These are phyloP conservation scores for Xylaria nigripes DNA, from an alignment of 495 filamentous ascomycete genomes.

Conservation along the genomic window DNA sequence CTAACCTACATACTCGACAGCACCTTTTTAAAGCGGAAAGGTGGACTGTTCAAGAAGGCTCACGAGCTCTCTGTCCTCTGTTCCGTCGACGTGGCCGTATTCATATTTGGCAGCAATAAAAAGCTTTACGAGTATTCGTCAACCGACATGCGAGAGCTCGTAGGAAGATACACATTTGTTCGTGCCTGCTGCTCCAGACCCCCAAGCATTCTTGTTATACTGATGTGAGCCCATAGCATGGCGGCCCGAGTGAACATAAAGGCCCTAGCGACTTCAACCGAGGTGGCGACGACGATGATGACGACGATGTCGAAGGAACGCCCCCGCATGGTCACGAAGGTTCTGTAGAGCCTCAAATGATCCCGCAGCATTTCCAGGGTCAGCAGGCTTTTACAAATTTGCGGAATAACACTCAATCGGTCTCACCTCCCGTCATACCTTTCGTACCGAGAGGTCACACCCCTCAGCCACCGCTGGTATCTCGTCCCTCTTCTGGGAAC, in stretches of 20 bases:
- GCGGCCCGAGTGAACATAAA: conserved; percentile 89
- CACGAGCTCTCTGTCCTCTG: conserved; percentile 97
- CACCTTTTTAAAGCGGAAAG: conserved; percentile 97
- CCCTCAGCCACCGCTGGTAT: conserved; percentile 60
- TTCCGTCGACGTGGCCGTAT: conserved; percentile 95
- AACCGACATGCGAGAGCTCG: conserved; percentile 80
- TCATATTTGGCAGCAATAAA: conserved; percentile 97
- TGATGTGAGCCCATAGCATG: conserved; percentile 56
- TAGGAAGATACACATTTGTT: conserved; percentile 84
- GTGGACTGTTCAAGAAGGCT: conserved; percentile 98
- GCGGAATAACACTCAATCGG: conserved; percentile 72
- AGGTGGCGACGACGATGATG: conserved; percentile 75
- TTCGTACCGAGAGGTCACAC: conserved; percentile 66
- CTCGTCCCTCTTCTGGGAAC: conserved; percentile 76
- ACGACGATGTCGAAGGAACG: conserved; percentile 77
- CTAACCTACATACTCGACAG: conserved; percentile 71
- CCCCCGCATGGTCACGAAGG: conserved; percentile 50
- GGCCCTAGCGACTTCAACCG: conserved; percentile 86
- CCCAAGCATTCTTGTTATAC: conserved; percentile 11
- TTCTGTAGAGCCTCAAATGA: conserved; percentile 46
- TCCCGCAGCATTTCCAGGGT: conserved; percentile 68
- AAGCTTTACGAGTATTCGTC: conserved; percentile 98
- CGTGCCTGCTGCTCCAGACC: conserved; percentile 30
- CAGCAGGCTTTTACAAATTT: conserved; percentile 70
- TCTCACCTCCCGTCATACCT: conserved; percentile 77